Conservation (phyloP, 495 filamentous ascomycete species). For the Pyrenula massariospora region DNA sequence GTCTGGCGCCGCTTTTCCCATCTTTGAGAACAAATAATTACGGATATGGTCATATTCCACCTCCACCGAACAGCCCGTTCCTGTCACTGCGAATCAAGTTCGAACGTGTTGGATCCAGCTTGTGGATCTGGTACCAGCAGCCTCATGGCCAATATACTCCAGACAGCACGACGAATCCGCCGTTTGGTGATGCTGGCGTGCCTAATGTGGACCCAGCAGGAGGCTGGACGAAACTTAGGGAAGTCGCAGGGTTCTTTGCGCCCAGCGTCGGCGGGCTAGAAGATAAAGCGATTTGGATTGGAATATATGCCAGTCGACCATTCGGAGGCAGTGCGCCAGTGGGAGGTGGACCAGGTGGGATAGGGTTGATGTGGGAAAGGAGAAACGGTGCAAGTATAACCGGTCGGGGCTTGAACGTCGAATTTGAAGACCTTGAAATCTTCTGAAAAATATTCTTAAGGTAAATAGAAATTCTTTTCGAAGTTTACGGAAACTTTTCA, state of each 20-base stretch:
- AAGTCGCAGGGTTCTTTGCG: slow-evolving; percentile 46
- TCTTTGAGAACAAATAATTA: slow-evolving; percentile 7
- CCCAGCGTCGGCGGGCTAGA: slow-evolving; percentile 34
- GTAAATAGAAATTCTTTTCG: no score
- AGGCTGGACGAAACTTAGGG: slow-evolving; percentile 45
- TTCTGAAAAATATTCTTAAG: no score
- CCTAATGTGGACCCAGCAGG: slow-evolving; percentile 22
- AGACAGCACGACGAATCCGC: slow-evolving; percentile 2
- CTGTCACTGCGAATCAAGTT: slow-evolving; percentile 43
- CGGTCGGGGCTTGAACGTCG: slow-evolving; percentile 35
- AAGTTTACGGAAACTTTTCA: no score
- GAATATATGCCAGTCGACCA: slow-evolving; percentile 44
- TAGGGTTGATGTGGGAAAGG: slow-evolving; percentile 28
- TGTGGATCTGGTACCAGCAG: slow-evolving; percentile 46
- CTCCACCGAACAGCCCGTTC: slow-evolving; percentile 1
- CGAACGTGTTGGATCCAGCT: slow-evolving; percentile 42
- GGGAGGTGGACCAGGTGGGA: slow-evolving; percentile 19
- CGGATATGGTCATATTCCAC: background rate
- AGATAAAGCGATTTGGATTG: slow-evolving; percentile 45
- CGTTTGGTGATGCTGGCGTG: slow-evolving; percentile 24
- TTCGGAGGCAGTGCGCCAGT: background rate
- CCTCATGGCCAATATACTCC: background rate
- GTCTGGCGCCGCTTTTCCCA: slow-evolving; percentile 31
- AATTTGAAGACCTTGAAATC: slow-evolving; percentile 48
- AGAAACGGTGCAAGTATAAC: slow-evolving; percentile 26